A percentile compares a stretch with the other conserved stretches of the same genome.
Conservation (phyloP, 75 land plant species). For the Pinus taeda region DNA sequence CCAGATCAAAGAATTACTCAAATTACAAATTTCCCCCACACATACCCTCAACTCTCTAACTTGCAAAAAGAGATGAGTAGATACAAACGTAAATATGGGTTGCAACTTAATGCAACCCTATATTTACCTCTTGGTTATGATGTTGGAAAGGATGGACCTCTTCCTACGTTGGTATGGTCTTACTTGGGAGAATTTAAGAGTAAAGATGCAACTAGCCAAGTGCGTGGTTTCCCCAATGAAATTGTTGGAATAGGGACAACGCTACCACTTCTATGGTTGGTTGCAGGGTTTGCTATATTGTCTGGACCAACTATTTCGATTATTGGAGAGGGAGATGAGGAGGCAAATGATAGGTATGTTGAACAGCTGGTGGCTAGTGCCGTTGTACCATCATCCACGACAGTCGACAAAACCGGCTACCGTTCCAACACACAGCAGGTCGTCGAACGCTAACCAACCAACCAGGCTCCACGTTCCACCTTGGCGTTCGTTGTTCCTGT, state of each 20-base stretch:
- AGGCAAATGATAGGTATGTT: slow-evolving; percentile 90
- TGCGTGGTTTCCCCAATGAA: slow-evolving; percentile 91
- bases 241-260: slow-evolving; percentile 95
- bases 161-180: slow-evolving; percentile 89
- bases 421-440: no score
- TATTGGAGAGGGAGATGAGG: slow-evolving; percentile 95
- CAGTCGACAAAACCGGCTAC: no score
- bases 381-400: no score
- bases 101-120: slow-evolving; percentile 85
- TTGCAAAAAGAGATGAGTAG: slow-evolving; percentile 89
- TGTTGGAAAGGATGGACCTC: slow-evolving; percentile 86
- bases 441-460: no score
- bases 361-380: no score
- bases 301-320: slow-evolving; percentile 97
- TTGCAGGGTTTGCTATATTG: slow-evolving; percentile 89
- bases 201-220: slow-evolving; percentile 95
- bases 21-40: slow-evolving; percentile 94
- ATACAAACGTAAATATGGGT: slow-evolving; percentile 87
- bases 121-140: slow-evolving; percentile 88
- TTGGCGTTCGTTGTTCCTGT: no score
- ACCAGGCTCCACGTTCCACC: no score
- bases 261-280: slow-evolving; percentile 91
- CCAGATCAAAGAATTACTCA: slow-evolving; percentile 70
- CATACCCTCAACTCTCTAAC: slow-evolving; percentile 82
- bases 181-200: slow-evolving; percentile 97